Evolutionary conservation across 2,329 filamentous ascomycete genomes (phyloP), one percentile per base, ranked within the genome.

Genomic region (Fusarium abutilonis): DNA sequence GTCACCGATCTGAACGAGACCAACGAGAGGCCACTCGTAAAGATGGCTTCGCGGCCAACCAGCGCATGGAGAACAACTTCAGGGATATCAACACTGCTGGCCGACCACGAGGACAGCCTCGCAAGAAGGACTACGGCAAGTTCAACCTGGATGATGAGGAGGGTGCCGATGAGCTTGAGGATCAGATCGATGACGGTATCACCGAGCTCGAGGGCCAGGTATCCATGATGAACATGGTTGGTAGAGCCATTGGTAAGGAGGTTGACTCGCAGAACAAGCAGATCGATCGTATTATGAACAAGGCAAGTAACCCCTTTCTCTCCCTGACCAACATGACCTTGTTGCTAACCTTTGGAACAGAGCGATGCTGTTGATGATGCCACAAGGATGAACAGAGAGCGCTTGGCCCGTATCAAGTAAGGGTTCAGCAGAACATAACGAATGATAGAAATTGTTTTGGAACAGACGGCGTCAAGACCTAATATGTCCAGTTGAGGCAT

Each of bases 351-450:
- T 21, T 40, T 32, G 10, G 41, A 49, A 50, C 74, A 92, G 91
- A 94, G 89, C 77, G 92, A 96, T 74, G 84, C 82, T 68, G 91
- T 96, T 67, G 90, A 93, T 75, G 90, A 94, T 66, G 86, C 90
- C 72, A 91, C 94, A 70, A 86, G 87, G 56, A 87, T 92, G 84
- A 93, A 93, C 80, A 83, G 89, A 64, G 86, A 89, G 70, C 84
- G 86, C 67, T 74, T 93, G 74, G 86, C 89, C 70, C 83, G 88
- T 45, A 87, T 89, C 55, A 78, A 73, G 54, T 80, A 73, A 65
- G 15, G 59, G 38, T 14, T 13, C 17, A 26, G 23, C 7, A 45
- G 26, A 46, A 32, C 29, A 29, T 48, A 43, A 42, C 15, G 34
- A 39, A 50, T 32, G 31, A 53, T 63, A 53, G 50, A 49, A 41